Evolutionary conservation across 2,329 filamentous ascomycete species (phyloP).

Genomic region (Colletotrichum acutatum): DNA sequence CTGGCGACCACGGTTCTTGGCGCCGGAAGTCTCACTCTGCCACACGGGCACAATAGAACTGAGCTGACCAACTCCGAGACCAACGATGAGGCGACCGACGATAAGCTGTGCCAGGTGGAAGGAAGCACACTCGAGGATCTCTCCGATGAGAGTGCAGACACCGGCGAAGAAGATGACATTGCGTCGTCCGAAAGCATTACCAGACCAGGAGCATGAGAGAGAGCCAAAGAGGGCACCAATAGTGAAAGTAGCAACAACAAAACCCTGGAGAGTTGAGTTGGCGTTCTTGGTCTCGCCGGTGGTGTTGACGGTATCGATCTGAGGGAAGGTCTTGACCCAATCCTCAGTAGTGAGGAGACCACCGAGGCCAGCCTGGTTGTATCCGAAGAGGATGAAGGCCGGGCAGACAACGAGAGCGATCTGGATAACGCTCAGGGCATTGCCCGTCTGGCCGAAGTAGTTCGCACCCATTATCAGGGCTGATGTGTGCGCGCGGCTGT

Average conservation of each 20-base stretch:
- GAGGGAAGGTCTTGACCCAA: slow-evolving; percentile 50
- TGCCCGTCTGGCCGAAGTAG: slow-evolving; percentile 49
- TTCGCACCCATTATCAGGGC: slow-evolving; percentile 23
- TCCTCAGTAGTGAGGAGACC: slow-evolving; percentile 47
- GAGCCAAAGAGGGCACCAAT: slow-evolving; percentile 50
- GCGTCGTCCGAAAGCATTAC: slow-evolving; percentile 48
- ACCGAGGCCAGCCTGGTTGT: slow-evolving; percentile 53
- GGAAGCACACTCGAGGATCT: slow-evolving; percentile 47
- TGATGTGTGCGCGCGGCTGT: slow-evolving; percentile 14
- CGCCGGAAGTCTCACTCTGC: slow-evolving; percentile 50
- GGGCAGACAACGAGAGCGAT: slow-evolving; percentile 55
- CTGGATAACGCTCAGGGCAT: slow-evolving; percentile 49
- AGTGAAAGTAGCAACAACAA: slow-evolving; percentile 50
- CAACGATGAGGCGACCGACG: slow-evolving; percentile 53
- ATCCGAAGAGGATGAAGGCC: slow-evolving; percentile 54
- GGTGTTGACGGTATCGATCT: slow-evolving; percentile 51
- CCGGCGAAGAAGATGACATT: slow-evolving; percentile 47
- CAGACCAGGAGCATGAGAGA: slow-evolving; percentile 48
- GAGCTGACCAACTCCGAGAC: slow-evolving; percentile 50
- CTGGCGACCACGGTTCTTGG: slow-evolving; percentile 55
- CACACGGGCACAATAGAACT: slow-evolving; percentile 54
- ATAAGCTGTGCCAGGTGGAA: slow-evolving; percentile 54
- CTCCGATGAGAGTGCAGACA: slow-evolving; percentile 46
- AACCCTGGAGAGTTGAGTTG: slow-evolving; percentile 50
- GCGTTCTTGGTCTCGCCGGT: slow-evolving; percentile 42